Evolutionary conservation across 495 filamentous ascomycete species (phyloP), one percentile per base, ranked within the genome.

Genomic region (Apiosordaria backusii): DNA sequence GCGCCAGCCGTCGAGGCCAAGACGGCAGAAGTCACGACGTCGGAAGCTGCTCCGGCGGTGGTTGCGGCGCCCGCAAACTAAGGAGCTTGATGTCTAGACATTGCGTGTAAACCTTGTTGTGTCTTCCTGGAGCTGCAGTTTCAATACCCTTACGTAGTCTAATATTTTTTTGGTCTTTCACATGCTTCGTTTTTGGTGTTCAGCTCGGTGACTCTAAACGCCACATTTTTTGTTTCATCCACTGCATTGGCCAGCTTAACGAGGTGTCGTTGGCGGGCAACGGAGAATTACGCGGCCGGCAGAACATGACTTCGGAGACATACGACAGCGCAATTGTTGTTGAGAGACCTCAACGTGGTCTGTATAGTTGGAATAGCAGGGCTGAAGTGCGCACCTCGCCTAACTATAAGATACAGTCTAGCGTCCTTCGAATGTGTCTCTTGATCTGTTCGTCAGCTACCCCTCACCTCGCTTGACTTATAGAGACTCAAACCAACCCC

Each of bases 11-110:
- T 40, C 5, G 61, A 60, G 1, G 57, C 24, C 10, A 70, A 67
- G 65, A n/a, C 50, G 21, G 55, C 67, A 19, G 63, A 69, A 1
- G 26, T 66, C 45, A 61, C 45, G n/a, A 52, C 54, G 10, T 64
- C 59, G 23, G 21, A 63, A 15, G 55, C 57, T 5, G 24, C 19
- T 13, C 52, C 52, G 10, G 52, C 52, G 6, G 22, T 23, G 52
- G 16, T 16, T 6, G 40, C 40, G 6, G 6, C 40, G 16, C 4
- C 22, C 19, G 52, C 22, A 55, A 55, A 55, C 52, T 55, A 55
- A n/a, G 52, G 35, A 10, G 35, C 5, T 7, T 15, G 35, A 15
- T 45, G 35, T 45, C 35, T 13, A 13, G 16, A 13, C 9, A 45
- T 15, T n/a, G 13, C 16, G 35, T 45, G 10, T 45, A 45, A 13